Percentiles rank a stretch among this genome's conserved stretches.
Evolutionary conservation across 345 rosid species (phyloP).

Genomic region (Citrus trifoliata): DNA sequence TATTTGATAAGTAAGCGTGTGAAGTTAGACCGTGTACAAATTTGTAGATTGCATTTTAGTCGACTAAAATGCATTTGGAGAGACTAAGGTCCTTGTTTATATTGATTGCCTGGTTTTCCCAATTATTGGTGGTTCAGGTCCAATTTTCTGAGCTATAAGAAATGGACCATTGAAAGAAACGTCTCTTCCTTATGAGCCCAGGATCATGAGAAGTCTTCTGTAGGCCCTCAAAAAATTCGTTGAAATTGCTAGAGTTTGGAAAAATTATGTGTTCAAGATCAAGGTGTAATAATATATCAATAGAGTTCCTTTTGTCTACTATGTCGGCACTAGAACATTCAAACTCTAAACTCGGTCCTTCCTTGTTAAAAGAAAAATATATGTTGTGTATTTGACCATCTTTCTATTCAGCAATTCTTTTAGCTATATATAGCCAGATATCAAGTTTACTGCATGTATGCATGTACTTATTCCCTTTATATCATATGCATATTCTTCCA

Average conservation of each 20-base stretch:
- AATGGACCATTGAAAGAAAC: constrained; percentile 61
- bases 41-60: neutral
- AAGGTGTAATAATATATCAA: neutral
- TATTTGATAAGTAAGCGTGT: too few relatives aligned
- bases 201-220: constrained; percentile 92
- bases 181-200: constrained; percentile 83
- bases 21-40: neutral
- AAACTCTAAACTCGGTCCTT: neutral
- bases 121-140: constrained; percentile 41
- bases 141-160: constrained; percentile 72
- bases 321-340: neutral
- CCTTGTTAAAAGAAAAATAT: neutral
- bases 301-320: neutral
- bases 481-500: neutral
- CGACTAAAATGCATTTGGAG: too few relatives aligned
- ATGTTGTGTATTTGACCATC: neutral
- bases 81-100: constrained; percentile 76
- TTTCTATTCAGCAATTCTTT: neutral
- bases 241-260: constrained; percentile 56
- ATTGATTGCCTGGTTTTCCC: constrained; percentile 80
- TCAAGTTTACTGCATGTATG: neutral
- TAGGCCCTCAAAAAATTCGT: constrained; percentile 70
- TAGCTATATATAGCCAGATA: neutral
- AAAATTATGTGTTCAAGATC: neutral
- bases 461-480: neutral